These are phyloP conservation scores for Triangularia setosa DNA, from an alignment of 2,329 filamentous ascomycete species.

Conservation along the genomic window DNA sequence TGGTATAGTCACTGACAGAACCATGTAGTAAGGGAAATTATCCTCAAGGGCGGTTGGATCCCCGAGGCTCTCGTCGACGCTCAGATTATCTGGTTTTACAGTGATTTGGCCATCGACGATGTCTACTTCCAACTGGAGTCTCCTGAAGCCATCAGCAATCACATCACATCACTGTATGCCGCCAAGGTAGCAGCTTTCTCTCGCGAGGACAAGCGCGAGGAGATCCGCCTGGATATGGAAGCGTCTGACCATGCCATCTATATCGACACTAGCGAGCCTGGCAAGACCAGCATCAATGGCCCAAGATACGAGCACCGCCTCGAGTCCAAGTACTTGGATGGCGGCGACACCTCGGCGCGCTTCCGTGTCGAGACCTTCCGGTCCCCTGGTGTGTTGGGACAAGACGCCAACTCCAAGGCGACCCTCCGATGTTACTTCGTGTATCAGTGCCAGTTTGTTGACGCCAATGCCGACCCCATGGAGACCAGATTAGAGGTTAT, in stretches of 20 bases:
- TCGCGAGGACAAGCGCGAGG: conserved; percentile 86
- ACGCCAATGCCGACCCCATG: conserved; percentile 66
- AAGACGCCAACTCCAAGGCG: conserved; percentile 63
- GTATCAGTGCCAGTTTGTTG: conserved; percentile 89
- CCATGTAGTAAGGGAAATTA: conserved; percentile 70
- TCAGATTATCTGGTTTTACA: conserved; percentile 96
- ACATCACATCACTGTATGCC: conserved; percentile 94
- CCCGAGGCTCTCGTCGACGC: conserved; percentile 76
- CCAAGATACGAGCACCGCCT: conserved; percentile 93
- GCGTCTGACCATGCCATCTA: conserved; percentile 93
- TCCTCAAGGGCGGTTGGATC: conserved; percentile 79
- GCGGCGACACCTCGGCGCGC: conserved; percentile 63
- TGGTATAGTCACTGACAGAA: conserved; percentile 9
- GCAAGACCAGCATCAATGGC: conserved; percentile 69
- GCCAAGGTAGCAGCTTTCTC: conserved; percentile 94
- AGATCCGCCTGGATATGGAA: conserved; percentile 95
- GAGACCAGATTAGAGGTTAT: conserved; percentile 91
- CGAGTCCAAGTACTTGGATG: conserved; percentile 91
- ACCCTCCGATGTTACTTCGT: conserved; percentile 97
- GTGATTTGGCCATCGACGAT: conserved; percentile 94
- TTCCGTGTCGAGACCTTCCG: conserved; percentile 98
- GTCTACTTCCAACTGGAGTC: conserved; percentile 94
- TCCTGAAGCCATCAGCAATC: conserved; percentile 81
- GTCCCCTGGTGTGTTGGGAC: conserved; percentile 75
- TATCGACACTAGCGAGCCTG: conserved; percentile 94